phyloP scores from a whole-genome alignment of 768 basidiomycete genomes.

The Xerocomellus dryophilus region DNA sequence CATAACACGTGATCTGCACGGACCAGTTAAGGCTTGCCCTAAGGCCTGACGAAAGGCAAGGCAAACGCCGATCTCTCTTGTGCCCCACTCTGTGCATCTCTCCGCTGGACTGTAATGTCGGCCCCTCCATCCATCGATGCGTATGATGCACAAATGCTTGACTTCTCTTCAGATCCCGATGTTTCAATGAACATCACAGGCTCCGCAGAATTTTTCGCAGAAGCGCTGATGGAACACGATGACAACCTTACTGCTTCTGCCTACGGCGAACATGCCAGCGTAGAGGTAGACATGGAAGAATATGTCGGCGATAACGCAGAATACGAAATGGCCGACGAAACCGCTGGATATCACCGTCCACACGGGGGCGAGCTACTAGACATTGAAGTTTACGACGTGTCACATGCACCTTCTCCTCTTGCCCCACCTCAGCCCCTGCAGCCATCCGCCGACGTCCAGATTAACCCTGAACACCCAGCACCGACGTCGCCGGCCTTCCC shows the following conservation, averaged over 20 bases:
- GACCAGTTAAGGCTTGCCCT: conserved; percentile 30
- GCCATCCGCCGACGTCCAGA: conserved; percentile 12
- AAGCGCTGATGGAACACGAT: conserved; percentile 63
- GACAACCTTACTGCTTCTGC: conserved; percentile 26
- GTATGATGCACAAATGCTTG: conserved; percentile 64
- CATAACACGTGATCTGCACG: conserved; percentile 31
- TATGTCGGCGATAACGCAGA: conserved; percentile 47
- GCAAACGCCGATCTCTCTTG: conserved; percentile 18
- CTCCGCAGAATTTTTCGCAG: conserved; percentile 48
- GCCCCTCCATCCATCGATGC: conserved; percentile 40
- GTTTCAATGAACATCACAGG: conserved; percentile 51
- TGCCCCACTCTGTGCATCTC: conserved; percentile 16
- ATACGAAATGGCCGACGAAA: conserved; percentile 43
- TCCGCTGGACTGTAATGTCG: conserved; percentile 23
- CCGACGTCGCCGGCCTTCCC: neutral
- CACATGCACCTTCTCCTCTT: conserved; percentile 32
- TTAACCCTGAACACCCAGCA: conserved; percentile 15
- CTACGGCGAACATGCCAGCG: conserved; percentile 37
- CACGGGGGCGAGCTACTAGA: conserved; percentile 33
- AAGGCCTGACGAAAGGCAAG: conserved; percentile 7
- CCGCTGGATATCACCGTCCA: conserved; percentile 21
- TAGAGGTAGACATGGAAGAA: conserved; percentile 69
- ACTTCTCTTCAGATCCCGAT: conserved; percentile 55
- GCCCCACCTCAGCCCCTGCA: conserved; percentile 13
- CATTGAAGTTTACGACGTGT: conserved; percentile 42